These are phyloP conservation scores for Cephaloascus albidus DNA, from an alignment of 805 yeast species.

Conservation along the genomic window DNA sequence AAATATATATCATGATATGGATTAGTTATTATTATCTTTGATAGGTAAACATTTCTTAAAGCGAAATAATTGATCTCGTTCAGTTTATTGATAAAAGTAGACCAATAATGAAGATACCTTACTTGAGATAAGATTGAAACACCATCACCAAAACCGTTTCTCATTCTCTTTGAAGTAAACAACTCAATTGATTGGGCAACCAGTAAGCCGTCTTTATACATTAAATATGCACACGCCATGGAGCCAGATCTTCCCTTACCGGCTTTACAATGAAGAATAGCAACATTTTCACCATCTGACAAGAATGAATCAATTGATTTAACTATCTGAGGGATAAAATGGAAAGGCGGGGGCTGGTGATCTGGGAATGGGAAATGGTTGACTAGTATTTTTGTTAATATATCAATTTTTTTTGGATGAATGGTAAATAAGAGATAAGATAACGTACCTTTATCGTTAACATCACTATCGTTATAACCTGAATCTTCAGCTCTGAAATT, in stretches of 20 bases:
- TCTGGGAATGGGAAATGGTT: constrained; percentile 57
- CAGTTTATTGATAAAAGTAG: neutral
- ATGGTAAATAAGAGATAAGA: too few relatives aligned
- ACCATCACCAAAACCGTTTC: constrained; percentile 47
- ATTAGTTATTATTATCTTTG: neutral
- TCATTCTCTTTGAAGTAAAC: constrained; percentile 54
- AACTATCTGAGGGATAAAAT: constrained; percentile 33
- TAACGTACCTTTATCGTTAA: constrained; percentile 12
- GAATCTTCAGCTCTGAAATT: constrained; percentile 57
- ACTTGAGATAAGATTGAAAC: constrained; percentile 65
- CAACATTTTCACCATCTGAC: constrained; percentile 31
- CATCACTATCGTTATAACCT: constrained; percentile 29
- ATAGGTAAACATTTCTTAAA: neutral
- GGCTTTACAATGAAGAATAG: constrained; percentile 76
- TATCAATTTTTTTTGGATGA: too few relatives aligned
- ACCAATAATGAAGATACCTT: constrained; percentile 55
- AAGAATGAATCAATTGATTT: constrained; percentile 37
- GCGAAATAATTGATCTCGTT: neutral
- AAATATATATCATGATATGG: neutral
- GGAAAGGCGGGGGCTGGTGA: constrained; percentile 67
- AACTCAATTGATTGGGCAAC: constrained; percentile 36
- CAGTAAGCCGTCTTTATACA: constrained; percentile 29
- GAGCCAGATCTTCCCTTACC: constrained; percentile 93
- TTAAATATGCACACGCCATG: constrained; percentile 59
- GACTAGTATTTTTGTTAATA: constrained; percentile 13